Evolutionary conservation across 441 rosid species (phyloP).

Genomic region (Croton setiger): DNA sequence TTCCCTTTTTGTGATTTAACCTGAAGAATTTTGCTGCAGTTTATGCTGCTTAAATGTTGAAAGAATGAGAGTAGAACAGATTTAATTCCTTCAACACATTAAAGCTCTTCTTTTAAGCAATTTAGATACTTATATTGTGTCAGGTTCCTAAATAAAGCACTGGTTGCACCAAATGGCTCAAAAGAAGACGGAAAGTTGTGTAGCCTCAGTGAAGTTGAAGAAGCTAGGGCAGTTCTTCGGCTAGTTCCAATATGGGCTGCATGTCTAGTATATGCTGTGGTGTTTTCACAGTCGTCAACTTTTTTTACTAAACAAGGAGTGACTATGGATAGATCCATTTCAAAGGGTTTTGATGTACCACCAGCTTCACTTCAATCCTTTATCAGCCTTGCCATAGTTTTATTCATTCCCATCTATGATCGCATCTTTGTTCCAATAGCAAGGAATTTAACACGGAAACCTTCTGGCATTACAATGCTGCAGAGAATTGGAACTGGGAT

Average conservation of each 20-base stretch:
- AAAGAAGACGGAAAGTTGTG: slow-evolving; percentile 25
- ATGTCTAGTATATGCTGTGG: slow-evolving; percentile 49
- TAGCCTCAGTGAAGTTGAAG: slow-evolving; percentile 51
- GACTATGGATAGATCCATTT: slow-evolving; percentile 61
- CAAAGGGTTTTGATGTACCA: slow-evolving; percentile 36
- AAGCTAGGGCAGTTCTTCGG: slow-evolving; percentile 53
- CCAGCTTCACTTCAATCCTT: slow-evolving; percentile 65
- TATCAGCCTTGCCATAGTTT: slow-evolving; percentile 37
- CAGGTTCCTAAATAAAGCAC: slow-evolving; percentile 62
- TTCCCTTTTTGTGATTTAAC: neutral
- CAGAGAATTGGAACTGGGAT: slow-evolving; percentile 67
- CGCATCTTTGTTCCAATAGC: slow-evolving; percentile 53
- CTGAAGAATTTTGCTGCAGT: neutral
- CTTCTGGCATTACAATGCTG: slow-evolving; percentile 62
- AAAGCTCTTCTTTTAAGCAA: slow-evolving; percentile 9
- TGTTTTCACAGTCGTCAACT: slow-evolving; percentile 51
- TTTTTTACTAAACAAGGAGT: slow-evolving; percentile 78
- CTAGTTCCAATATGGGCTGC: slow-evolving; percentile 59
- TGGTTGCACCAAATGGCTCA: slow-evolving; percentile 48
- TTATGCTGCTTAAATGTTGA: neutral
- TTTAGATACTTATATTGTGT: slow-evolving; percentile 1
- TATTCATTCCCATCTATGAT: slow-evolving; percentile 58
- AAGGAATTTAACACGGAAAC: slow-evolving; percentile 43
- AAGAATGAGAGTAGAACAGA: neutral
- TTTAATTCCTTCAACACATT: neutral